Evolutionary conservation across 202 grass and related monocot genomes (phyloP).

Genomic region (Hordeum pubiflorum): DNA sequence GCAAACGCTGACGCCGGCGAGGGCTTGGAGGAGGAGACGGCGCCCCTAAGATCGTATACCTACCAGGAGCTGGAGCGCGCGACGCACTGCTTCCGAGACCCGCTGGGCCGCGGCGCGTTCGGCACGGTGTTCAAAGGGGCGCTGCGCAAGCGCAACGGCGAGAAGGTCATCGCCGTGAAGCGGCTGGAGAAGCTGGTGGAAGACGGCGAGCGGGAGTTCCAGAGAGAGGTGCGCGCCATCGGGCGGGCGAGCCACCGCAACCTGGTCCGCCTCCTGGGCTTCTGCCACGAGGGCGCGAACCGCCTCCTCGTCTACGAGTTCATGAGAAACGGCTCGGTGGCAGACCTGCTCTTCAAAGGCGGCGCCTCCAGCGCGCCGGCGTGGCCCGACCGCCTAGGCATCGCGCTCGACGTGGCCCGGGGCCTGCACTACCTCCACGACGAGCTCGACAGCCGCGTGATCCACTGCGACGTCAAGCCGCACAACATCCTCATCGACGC

Average conservation of each 20-base stretch:
- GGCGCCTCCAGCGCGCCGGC: neutral
- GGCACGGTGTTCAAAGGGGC: slow-evolving; percentile 58
- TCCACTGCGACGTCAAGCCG: slow-evolving; percentile 79
- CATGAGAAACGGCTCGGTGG: slow-evolving; percentile 57
- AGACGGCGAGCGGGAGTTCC: slow-evolving; percentile 56
- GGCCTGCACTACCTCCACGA: slow-evolving; percentile 71
- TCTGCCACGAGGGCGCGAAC: slow-evolving; percentile 51
- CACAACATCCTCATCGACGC: slow-evolving; percentile 67
- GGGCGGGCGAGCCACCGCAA: slow-evolving; percentile 58
- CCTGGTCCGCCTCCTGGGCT: slow-evolving; percentile 68
- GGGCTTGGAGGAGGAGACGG: slow-evolving; percentile 8
- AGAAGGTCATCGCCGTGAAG: slow-evolving; percentile 41
- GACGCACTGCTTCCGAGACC: slow-evolving; percentile 40
- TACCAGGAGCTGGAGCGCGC: slow-evolving; percentile 46
- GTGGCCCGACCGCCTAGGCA: slow-evolving; percentile 23
- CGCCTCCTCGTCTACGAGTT: slow-evolving; percentile 65
- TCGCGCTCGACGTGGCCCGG: slow-evolving; percentile 49
- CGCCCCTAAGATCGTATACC: slow-evolving; percentile 24
- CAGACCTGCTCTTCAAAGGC: slow-evolving; percentile 18
- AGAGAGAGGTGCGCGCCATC: slow-evolving; percentile 54
- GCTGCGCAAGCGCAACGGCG: neutral
- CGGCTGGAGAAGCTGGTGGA: slow-evolving; percentile 43
- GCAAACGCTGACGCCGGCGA: neutral
- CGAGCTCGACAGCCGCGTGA: slow-evolving; percentile 45
- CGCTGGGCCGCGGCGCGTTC: slow-evolving; percentile 53